Evolutionary conservation across 2,329 filamentous ascomycete genomes (phyloP).

Genomic region (Nakataea oryzae): DNA sequence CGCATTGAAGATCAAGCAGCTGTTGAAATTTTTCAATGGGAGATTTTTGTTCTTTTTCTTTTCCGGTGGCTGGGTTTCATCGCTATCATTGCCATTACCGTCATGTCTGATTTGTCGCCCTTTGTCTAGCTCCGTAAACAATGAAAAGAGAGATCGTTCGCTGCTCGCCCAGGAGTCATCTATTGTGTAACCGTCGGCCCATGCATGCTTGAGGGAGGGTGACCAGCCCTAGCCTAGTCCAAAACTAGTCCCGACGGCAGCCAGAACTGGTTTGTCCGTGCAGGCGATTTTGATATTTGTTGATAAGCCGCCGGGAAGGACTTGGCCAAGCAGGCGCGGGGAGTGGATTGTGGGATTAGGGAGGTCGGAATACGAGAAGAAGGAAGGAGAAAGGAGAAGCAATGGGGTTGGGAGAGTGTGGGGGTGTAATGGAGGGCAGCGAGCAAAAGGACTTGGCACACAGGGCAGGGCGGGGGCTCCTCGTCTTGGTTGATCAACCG

Average conservation of each 20-base stretch:
- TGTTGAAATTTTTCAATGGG: neutral
- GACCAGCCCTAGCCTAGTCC: neutral
- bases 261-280: neutral
- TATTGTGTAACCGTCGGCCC: neutral
- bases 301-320: neutral
- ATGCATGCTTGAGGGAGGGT: neutral
- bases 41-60: constrained; percentile 11
- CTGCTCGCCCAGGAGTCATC: neutral
- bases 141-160: neutral
- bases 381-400: neutral
- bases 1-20: constrained; percentile 2
- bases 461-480: too few species aligned
- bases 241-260: too few species aligned
- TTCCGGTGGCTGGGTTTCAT: constrained; percentile 6
- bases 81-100: constrained; percentile 9
- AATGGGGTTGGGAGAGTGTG: neutral
- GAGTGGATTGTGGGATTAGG: neutral
- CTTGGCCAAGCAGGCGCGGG: neutral
- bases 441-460: neutral
- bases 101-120: neutral
- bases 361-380: neutral
- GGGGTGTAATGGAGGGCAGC: neutral
- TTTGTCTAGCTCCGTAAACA: neutral
- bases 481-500: neutral
- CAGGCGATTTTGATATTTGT: neutral